Conservation (phyloP, 805 yeast species). For the Wickerhamiella galacta region DNA sequence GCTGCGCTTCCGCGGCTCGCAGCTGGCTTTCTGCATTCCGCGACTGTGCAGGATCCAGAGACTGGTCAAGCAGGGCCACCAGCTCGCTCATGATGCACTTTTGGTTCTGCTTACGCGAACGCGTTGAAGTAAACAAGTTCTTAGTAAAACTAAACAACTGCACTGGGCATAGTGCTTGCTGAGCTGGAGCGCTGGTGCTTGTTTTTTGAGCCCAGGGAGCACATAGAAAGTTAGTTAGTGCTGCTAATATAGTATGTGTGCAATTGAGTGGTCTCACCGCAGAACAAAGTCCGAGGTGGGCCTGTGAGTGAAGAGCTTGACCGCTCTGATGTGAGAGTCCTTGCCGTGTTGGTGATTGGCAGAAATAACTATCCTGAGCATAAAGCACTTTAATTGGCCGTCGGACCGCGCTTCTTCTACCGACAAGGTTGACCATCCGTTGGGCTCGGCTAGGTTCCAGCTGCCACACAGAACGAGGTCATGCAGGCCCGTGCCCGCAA, state of each 20-base stretch:
- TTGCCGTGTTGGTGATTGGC: conserved; percentile 91
- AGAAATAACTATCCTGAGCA: conserved; percentile 42
- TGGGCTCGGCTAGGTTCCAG: conserved; percentile 43
- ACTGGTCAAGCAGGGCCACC: conserved; percentile 10
- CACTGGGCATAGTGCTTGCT: no score
- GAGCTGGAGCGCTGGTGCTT: no score
- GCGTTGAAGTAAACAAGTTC: no score
- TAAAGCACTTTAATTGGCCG: conserved; percentile 47
- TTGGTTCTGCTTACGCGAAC: no score
- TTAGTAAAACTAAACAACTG: conserved; percentile 1
- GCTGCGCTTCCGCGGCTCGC: conserved; percentile 41
- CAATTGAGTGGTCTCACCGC: no score
- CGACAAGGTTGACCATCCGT: conserved; percentile 61
- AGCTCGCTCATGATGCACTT: conserved; percentile 4
- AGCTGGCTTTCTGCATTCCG: conserved; percentile 38
- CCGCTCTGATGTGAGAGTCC: conserved; percentile 73
- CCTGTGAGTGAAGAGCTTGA: conserved; percentile 6
- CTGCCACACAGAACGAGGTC: conserved; percentile 53
- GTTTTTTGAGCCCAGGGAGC: no score
- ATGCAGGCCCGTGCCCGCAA: conserved; percentile 68
- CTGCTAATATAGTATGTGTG: no score
- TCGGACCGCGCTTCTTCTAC: conserved; percentile 39
- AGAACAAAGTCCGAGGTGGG: no score
- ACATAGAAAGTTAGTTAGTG: no score
- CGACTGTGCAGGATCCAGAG: conserved; percentile 17